Evolutionary conservation across 176 grass and related monocot species (phyloP), one percentile per base, ranked within the genome.

Genomic region (Oryza rufipogon): DNA sequence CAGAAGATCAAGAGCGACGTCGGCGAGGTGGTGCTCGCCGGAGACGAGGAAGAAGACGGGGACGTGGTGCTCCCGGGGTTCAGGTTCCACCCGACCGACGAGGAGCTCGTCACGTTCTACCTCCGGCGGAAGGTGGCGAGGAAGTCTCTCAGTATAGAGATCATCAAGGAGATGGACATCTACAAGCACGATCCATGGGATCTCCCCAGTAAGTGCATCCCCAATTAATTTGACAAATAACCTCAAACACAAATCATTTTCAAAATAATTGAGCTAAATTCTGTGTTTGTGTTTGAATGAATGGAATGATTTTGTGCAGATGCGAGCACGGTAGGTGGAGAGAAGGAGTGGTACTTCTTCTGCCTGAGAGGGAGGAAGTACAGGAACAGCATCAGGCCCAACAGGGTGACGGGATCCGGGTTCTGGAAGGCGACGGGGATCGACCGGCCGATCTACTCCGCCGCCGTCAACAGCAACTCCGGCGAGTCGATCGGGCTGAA

Each of bases 341-440:
- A 96, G 84, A 93, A 93, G 58, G 96, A 96, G 67, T 96, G 87
- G 93, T 99, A 99, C 86, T 99, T 99, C 86, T 99, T 99, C 81
- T 94, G 96, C 86, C 80, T 99, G 39, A 90, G 96, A 51, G 96
- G 96, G 2, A 87, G 96, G 83, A 99, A 99, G 83, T 99, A 99
- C 80, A 79, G 93, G 80, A 99, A 99, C 86, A 99, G 96, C 89
- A 96, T 99, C 87, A 84, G 96, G 60, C 96, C 96, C 39, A 99
- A 99, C 66, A 80, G 96, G 52, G 96, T 99, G 38, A 99, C 93
- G 12, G 91, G 86, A 39, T 98, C 93, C 11, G 96, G 96, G 17
- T 98, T 98, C 84, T 98, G 96, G 96, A 98, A 98, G 81, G 96
- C 96, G 0, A 98, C 96, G 0, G 96, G 96, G 56, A 98, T 98